phyloP scores from a whole-genome alignment of 495 filamentous ascomycete species.

The Letharia columbiana region DNA sequence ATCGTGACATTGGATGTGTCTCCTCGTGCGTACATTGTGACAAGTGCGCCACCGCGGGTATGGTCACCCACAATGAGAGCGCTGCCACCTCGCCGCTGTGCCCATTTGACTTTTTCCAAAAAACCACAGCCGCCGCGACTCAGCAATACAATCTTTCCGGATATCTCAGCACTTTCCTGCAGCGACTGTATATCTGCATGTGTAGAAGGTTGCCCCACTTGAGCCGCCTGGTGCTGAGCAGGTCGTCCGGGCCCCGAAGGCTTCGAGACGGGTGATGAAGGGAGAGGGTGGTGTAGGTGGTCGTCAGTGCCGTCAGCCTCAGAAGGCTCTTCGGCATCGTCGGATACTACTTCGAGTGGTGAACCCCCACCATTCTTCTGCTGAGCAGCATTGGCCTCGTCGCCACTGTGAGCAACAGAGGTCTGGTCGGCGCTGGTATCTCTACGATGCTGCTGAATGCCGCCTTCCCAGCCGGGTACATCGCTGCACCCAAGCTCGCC shows the following conservation, averaged over 20 bases:
- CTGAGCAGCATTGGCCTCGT: constrained; percentile 17
- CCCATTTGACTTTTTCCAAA: constrained; percentile 94
- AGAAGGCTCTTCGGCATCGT: constrained; percentile 25
- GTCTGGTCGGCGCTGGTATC: constrained; percentile 11
- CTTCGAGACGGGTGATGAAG: constrained; percentile 39
- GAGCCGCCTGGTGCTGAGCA: constrained; percentile 35
- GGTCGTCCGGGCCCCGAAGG: constrained; percentile 28
- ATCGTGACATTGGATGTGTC: constrained; percentile 94
- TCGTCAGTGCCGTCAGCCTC: constrained; percentile 85
- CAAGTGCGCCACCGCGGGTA: constrained; percentile 69
- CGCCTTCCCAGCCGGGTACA: constrained; percentile 81
- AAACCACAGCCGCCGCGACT: constrained; percentile 94
- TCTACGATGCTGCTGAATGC: constrained; percentile 31
- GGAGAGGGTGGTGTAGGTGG: constrained; percentile 65
- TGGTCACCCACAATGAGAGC: constrained; percentile 94
- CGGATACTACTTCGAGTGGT: neutral
- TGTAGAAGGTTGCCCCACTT: constrained; percentile 36
- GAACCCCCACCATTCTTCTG: constrained; percentile 13
- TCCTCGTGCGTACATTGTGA: constrained; percentile 94
- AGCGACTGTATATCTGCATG: constrained; percentile 94
- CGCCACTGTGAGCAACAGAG: constrained; percentile 15
- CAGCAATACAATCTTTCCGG: constrained; percentile 81
- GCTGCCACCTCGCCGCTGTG: constrained; percentile 76
- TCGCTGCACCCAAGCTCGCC: constrained; percentile 97
- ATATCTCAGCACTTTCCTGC: constrained; percentile 90